These are phyloP conservation scores for Ophiocytium majus DNA, from an alignment of 352 stramenopile genomes.

Conservation along the genomic window DNA sequence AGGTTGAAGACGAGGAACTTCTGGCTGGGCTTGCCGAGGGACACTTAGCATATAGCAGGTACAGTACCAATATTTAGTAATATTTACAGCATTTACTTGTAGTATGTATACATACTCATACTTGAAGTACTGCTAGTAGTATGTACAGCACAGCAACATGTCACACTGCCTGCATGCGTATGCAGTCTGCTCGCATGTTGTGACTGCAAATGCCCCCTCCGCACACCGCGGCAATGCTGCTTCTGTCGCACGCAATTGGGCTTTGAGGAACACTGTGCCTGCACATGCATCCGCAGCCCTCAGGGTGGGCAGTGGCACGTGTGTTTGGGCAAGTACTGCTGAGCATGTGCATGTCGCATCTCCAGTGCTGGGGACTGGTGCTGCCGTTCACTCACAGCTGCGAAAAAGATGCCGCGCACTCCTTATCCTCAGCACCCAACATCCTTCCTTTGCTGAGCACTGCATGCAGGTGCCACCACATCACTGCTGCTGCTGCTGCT, in stretches of 20 bases:
- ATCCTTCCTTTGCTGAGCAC: neutral
- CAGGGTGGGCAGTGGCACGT: neutral
- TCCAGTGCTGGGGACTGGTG: too few species aligned
- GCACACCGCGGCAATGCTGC: neutral
- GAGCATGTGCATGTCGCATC: neutral
- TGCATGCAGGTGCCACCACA: neutral
- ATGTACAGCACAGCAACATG: neutral
- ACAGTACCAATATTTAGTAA: too few species aligned
- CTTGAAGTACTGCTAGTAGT: neutral
- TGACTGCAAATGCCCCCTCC: neutral
- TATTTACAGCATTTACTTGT: neutral
- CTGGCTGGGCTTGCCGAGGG: constrained; percentile 6
- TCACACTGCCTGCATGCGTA: neutral
- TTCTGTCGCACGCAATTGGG: neutral
- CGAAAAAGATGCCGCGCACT: neutral
- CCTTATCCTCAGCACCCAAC: too few species aligned
- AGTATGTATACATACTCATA: neutral
- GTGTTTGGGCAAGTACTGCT: neutral
- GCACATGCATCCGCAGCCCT: neutral
- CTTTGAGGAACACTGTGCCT: neutral
- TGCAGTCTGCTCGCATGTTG: neutral
- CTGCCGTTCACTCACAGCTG: too few species aligned
- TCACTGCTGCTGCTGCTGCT: neutral
- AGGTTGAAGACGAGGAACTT: neutral
- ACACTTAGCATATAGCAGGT: constrained; percentile 21